These are phyloP conservation scores for Backusella circina DNA, from an alignment of 192 early-diverging fungal genomes.

Conservation along the genomic window DNA sequence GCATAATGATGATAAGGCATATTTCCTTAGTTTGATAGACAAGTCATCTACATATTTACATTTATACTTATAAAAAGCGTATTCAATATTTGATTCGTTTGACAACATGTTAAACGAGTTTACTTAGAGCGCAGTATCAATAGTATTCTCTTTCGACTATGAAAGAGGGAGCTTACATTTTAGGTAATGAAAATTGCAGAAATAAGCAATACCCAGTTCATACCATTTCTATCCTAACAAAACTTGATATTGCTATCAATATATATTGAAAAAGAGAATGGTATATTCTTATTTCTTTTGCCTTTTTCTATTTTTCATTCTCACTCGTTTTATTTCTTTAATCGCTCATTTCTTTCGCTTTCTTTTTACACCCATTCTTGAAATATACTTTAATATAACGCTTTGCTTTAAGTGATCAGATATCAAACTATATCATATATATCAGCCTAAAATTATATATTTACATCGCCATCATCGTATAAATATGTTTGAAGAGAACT, in stretches of 20 bases:
- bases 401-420: neutral
- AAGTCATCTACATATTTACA: neutral
- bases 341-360: neutral
- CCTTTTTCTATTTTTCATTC: neutral
- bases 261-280: neutral
- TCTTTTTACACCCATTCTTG: neutral
- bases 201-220: neutral
- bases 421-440: neutral
- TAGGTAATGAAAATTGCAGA: neutral
- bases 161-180: neutral
- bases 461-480: neutral
- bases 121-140: neutral
- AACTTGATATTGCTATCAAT: neutral
- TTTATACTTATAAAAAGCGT: neutral
- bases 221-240: neutral
- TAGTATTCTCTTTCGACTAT: neutral
- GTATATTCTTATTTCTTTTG: neutral
- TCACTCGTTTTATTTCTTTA: neutral
- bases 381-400: neutral
- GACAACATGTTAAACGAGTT: neutral
- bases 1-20: neutral
- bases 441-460: neutral
- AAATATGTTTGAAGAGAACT: neutral
- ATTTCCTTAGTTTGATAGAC: neutral
- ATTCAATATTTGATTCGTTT: neutral